These are phyloP conservation scores for Cajanus cajan DNA, from an alignment of 306 rosid species.

Conservation along the genomic window DNA sequence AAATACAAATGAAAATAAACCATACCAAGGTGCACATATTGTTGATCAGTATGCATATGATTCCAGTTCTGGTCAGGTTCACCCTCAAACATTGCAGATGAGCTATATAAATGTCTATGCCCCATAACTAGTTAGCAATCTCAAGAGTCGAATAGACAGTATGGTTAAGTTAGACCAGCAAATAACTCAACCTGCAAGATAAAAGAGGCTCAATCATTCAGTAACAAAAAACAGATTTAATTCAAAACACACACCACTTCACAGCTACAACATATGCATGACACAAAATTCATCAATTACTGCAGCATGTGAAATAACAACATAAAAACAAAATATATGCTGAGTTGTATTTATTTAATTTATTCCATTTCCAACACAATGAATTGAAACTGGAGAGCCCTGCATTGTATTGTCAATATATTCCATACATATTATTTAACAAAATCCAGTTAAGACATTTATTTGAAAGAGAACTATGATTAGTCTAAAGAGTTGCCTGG, in stretches of 20 bases:
- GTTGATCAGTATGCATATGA: conserved; percentile 58
- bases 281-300: background rate
- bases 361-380: background rate
- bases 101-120: conserved; percentile 59
- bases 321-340: background rate
- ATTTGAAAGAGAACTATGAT: background rate
- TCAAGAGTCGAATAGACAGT: conserved; percentile 22
- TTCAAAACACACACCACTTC: background rate
- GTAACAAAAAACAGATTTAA: background rate
- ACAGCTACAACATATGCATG: background rate
- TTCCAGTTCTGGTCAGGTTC: conserved; percentile 74
- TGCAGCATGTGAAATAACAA: background rate
- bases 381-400: background rate
- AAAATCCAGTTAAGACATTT: background rate
- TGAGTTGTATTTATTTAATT: background rate
- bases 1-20: background rate
- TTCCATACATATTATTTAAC: background rate
- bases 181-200: conserved; percentile 40
- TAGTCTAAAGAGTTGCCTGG: background rate
- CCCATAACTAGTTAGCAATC: conserved; percentile 50
- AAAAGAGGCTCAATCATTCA: background rate
- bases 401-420: background rate
- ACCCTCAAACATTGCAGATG: conserved; percentile 54
- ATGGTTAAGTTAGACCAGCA: background rate
- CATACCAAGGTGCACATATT: conserved; percentile 56